Conservation (phyloP, 2,329 filamentous ascomycete genomes). For the Colletotrichum limetticola region DNA sequence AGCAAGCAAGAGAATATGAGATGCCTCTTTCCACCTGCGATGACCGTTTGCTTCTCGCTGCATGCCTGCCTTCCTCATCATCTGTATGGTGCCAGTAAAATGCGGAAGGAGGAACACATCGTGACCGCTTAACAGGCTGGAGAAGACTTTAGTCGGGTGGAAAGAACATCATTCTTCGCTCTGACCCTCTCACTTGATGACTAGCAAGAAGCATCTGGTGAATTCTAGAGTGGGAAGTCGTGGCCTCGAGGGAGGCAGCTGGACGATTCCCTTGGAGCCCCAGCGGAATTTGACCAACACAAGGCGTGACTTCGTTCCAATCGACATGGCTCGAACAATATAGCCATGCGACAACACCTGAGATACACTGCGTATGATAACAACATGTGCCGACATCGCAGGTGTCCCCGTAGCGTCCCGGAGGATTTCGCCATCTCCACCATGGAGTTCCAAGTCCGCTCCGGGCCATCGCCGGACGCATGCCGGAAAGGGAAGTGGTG, state of each 20-base stretch:
- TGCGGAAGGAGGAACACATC: neutral
- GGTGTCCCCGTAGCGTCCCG: neutral
- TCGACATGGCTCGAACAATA: neutral
- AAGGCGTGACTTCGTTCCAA: neutral
- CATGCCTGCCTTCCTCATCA: neutral
- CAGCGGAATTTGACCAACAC: neutral
- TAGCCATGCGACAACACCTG: neutral
- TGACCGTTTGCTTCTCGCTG: neutral
- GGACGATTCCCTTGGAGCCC: neutral
- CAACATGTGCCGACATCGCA: neutral
- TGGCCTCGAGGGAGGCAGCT: neutral
- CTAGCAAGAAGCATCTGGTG: neutral
- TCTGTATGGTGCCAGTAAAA: neutral
- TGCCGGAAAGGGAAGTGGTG: constrained; percentile 9
- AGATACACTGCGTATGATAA: neutral
- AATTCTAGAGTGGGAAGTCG: neutral
- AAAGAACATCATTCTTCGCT: neutral
- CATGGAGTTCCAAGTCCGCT: constrained; percentile 24
- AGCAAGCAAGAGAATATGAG: neutral
- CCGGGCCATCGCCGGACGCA: neutral
- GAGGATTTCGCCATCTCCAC: neutral
- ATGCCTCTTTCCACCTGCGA: neutral
- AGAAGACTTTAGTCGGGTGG: neutral
- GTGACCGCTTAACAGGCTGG: neutral
- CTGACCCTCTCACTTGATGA: neutral